Evolutionary conservation across 208 protist genomes (phyloP).

Genomic region (Tetramitus jugosus): DNA sequence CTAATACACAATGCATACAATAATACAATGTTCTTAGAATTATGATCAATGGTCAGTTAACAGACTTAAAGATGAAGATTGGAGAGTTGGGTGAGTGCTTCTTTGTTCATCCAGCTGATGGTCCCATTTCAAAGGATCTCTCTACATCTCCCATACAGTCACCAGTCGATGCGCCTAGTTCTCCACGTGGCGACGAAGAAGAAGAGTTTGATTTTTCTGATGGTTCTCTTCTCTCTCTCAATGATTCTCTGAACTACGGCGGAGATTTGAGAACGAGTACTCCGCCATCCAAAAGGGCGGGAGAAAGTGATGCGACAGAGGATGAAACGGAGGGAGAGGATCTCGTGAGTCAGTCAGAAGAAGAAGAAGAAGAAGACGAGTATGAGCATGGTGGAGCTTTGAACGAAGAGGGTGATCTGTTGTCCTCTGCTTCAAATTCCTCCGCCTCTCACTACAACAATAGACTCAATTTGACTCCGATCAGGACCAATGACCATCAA

Average conservation of each 20-base stretch:
- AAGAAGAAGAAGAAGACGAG: background rate
- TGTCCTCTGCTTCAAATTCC: background rate
- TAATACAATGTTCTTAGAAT: background rate
- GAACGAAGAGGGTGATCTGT: background rate
- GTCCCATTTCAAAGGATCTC: too few species aligned
- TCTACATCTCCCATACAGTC: too few species aligned
- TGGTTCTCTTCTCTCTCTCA: too few species aligned
- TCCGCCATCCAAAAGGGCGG: background rate
- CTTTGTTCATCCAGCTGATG: conserved; percentile 55
- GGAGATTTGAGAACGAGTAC: too few species aligned
- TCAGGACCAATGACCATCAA: too few species aligned
- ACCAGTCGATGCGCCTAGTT: too few species aligned
- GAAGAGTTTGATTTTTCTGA: too few species aligned
- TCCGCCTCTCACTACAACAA: background rate
- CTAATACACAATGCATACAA: conserved; percentile 39
- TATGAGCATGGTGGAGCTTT: background rate
- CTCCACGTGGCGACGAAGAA: too few species aligned
- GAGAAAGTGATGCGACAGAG: background rate
- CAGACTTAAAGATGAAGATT: conserved; percentile 83
- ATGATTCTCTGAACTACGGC: too few species aligned
- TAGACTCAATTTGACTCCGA: too few species aligned
- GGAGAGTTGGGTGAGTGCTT: conserved; percentile 81
- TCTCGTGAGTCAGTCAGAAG: background rate
- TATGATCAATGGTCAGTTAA: conserved; percentile 74
- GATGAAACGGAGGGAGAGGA: background rate